Conservation (phyloP, 257 asterid species). For the Solanum chilense region DNA sequence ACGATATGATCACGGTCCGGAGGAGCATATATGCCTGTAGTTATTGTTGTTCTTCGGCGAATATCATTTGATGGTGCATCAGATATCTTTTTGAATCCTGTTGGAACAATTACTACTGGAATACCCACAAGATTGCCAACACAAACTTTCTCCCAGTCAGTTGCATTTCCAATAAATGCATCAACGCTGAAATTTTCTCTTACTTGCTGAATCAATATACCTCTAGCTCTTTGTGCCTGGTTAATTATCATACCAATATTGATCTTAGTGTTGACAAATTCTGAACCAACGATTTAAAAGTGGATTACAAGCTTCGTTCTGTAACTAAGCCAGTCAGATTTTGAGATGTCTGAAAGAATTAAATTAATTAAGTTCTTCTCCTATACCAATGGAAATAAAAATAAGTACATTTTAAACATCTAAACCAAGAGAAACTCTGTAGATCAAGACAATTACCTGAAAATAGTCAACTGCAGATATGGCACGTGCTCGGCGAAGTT, state of each 20-base stretch:
- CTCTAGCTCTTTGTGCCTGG: conserved; percentile 90
- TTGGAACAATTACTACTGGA: conserved; percentile 70
- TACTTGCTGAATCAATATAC: conserved; percentile 65
- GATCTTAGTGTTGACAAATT: background rate
- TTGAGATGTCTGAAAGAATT: background rate
- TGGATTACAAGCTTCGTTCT: background rate
- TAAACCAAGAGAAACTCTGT: background rate
- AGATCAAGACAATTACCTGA: conserved; percentile 36
- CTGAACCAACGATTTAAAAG: background rate
- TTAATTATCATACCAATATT: background rate
- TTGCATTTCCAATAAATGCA: conserved; percentile 81
- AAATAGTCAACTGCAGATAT: conserved; percentile 83
- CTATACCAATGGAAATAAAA: background rate
- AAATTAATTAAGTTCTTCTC: background rate
- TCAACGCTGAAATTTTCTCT: conserved; percentile 55
- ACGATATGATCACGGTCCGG: conserved; percentile 84
- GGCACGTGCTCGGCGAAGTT: conserved; percentile 86
- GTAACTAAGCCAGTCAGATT: background rate
- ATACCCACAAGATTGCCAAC: conserved; percentile 85
- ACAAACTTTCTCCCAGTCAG: conserved; percentile 83
- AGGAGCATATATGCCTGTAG: conserved; percentile 80
- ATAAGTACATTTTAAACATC: background rate
- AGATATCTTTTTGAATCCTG: conserved; percentile 60
- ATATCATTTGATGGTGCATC: conserved; percentile 45
- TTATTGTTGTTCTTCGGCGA: conserved; percentile 57